phyloP scores from a whole-genome alignment of 139 green algal genomes.

The Volvox africanus region DNA sequence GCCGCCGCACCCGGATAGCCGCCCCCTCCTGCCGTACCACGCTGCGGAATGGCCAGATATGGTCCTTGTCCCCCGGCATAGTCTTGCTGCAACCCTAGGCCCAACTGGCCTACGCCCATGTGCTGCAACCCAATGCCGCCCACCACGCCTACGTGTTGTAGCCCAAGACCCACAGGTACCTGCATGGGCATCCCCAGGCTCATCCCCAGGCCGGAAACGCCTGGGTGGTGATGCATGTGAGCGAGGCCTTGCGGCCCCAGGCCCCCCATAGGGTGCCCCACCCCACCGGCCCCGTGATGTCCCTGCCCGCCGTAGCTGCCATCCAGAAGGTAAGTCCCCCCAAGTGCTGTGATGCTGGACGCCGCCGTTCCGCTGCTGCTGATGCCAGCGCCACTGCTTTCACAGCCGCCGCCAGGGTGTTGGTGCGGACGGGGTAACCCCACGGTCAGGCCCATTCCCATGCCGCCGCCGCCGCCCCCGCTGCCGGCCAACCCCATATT shows the following conservation, averaged over 20 bases:
- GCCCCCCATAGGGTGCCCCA: neutral
- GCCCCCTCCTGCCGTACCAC: neutral
- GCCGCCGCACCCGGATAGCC: neutral
- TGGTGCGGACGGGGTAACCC: neutral
- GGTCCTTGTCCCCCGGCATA: neutral
- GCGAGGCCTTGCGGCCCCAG: neutral
- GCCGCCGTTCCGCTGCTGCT: neutral
- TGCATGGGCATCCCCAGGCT: neutral
- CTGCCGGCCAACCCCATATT: constrained; percentile 5
- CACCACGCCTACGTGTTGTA: constrained; percentile 6
- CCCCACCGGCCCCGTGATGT: neutral
- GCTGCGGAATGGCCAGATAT: constrained; percentile 1
- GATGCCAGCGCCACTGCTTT: neutral
- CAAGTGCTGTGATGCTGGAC: neutral
- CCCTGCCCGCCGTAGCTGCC: constrained; percentile 8
- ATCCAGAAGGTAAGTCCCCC: constrained; percentile 18
- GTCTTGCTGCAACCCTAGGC: neutral
- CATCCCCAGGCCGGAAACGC: neutral
- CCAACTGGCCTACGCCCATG: neutral
- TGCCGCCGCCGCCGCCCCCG: neutral
- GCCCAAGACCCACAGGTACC: neutral
- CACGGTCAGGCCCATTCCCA: neutral
- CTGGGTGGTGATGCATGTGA: neutral
- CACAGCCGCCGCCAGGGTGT: neutral
- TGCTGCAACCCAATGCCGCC: neutral